Base-by-base conservation (phyloP, 345 rosid genomes). In the Clausena lansium region DNA sequence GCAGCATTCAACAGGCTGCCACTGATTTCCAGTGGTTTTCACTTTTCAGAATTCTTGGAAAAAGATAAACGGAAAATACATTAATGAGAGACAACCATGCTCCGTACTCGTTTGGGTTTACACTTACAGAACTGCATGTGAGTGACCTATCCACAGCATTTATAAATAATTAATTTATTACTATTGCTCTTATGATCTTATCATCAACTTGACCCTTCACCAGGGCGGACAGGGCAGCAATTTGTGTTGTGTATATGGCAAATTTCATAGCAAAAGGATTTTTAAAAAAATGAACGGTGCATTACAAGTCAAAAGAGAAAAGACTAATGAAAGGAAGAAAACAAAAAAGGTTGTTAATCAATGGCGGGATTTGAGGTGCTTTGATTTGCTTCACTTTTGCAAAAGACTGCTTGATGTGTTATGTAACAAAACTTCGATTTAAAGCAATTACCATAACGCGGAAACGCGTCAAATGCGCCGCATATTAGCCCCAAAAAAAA, bases 381-480 rank as follows among this genome's bases (percentile, higher is more conserved):
- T 73, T 38, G 13, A 35, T 72, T 72, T 72, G 61, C 9, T 52
- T 52, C n/a, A 17, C 7, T 45, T 39, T 9, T 39, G 45, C 45
- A 9, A 39, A 9, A 39, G n/a, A n/a, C n/a, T n/a, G 11, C 11
- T 39, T 9, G 45, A 39, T 39, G 45, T 39, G 45, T 9, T 5
- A 1, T 2, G 27, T n/a, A 70, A 83, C 76, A 71, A 79, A 67
- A 69, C 86, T 84, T 86, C n/a, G 79, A 81, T 67, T 83, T 82
- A 84, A 87, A 78, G 86, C 88, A 84, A 85, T 74, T 73, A 87
- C 85, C 74, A 82, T 79, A 38, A 77, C 80, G 75, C 79, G 82
- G 61, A 73, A 84, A 77, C 92, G 89, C 90, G 88, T 89, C 82
- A 79, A 60, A 58, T 81, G 70, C 80, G 78, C 84, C 70, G 76